Percentiles rank a stretch among this genome's conserved stretches.
Evolutionary conservation across 306 rosid species (phyloP).

Genomic region (Cyamopsis tetragonoloba): DNA sequence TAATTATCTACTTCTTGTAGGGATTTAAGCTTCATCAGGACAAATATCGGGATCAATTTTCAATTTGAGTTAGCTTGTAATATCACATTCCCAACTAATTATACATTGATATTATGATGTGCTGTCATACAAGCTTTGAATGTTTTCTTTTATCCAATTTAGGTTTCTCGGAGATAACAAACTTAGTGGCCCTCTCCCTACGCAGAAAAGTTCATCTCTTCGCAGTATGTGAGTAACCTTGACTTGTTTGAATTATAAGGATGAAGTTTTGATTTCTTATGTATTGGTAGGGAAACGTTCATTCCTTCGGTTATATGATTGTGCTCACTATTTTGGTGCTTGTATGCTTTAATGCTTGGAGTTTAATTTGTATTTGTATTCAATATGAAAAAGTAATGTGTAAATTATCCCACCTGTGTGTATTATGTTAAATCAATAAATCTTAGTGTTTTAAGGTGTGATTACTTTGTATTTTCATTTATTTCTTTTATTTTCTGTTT

Average conservation of each 20-base stretch:
- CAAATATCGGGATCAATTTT: too few species aligned
- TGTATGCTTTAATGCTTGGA: constrained; percentile 5
- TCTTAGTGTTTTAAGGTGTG: not conserved
- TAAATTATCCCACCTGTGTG: not conserved
- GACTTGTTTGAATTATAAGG: not conserved
- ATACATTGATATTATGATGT: not conserved
- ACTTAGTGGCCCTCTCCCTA: constrained; percentile 59
- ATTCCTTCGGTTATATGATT: not conserved
- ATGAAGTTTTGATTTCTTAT: not conserved
- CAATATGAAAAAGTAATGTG: not conserved
- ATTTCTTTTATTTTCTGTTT: too few species aligned
- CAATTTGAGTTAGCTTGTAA: too few species aligned
- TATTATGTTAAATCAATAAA: not conserved
- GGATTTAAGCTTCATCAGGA: too few species aligned
- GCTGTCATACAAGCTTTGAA: not conserved
- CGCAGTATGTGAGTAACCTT: constrained; percentile 47
- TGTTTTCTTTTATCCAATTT: constrained; percentile 6
- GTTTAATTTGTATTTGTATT: not conserved
- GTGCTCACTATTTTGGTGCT: constrained; percentile 1
- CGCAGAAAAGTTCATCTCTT: constrained; percentile 45
- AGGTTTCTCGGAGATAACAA: constrained; percentile 84
- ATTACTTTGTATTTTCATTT: not conserved
- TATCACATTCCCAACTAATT: constrained; percentile 6
- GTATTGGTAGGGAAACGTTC: too few species aligned
- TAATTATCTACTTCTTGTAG: too few species aligned